Conservation (phyloP, 495 filamentous ascomycete genomes). For the Penicillium robsamsonii region DNA sequence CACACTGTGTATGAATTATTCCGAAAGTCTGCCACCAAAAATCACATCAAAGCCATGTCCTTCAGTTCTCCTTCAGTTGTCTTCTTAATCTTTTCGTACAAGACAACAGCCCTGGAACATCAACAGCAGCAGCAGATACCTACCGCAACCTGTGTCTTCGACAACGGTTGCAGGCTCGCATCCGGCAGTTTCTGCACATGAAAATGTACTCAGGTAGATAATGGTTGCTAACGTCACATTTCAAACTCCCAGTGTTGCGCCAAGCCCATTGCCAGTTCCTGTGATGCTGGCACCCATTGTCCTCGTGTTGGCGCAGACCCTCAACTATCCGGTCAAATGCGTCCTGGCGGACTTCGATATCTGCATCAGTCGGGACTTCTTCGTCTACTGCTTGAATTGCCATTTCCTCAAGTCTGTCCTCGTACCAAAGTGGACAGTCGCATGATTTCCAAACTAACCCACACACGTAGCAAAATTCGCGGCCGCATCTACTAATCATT, state of each 20-base stretch:
- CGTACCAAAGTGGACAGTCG: neutral
- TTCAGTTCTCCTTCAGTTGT: neutral
- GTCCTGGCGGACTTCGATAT: neutral
- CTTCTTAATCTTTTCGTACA: neutral
- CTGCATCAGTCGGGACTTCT: neutral
- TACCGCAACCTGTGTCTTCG: constrained; percentile 15
- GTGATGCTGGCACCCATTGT: constrained; percentile 16
- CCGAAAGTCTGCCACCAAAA: neutral
- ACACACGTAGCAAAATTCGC: constrained; percentile 18
- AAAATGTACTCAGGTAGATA: constrained; percentile 16
- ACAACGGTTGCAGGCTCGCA: constrained; percentile 15
- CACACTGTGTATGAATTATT: neutral
- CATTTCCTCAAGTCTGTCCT: neutral
- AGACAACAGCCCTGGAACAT: neutral
- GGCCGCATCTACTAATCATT: constrained; percentile 11
- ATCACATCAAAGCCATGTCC: neutral
- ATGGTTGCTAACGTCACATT: constrained; percentile 15
- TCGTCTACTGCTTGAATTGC: neutral
- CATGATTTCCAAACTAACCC: constrained; percentile 3
- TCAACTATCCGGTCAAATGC: constrained; percentile 9
- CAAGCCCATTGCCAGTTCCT: constrained; percentile 15
- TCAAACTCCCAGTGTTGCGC: constrained; percentile 12
- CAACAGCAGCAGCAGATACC: neutral
- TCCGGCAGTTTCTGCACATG: constrained; percentile 13
- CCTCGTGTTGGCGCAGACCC: constrained; percentile 8